Evolutionary conservation across 176 grass and related monocot genomes (phyloP), one percentile per base, ranked within the genome.

Genomic region (Oropetium thomaeum): DNA sequence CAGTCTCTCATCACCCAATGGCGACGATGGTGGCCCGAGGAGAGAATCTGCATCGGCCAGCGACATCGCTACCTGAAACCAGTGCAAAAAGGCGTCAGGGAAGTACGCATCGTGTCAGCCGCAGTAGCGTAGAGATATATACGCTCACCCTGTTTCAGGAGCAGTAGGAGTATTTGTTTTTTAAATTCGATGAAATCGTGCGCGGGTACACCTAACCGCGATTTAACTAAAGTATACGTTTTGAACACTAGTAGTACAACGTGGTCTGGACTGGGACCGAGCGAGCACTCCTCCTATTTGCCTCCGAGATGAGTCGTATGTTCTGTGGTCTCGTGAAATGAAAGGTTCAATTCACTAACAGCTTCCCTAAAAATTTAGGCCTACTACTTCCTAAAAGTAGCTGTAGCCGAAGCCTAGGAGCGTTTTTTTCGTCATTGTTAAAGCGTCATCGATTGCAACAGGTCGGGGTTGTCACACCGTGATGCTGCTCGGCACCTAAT

Each of bases 11-110:
- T n/a, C 38, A 33, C 76, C 76, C 39, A 73, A 49, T 61, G 30
- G 25, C 44, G 7, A 17, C 44, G 7, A 17, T 53, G 20, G 27
- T 48, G 19, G 39, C 16, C 48, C 73, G 63, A n/a, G n/a, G n/a
- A n/a, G 67, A 67, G 79, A 87, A 87, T 87, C 79, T 78, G 85
- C 85, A 60, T 71, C 73, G 59, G 52, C 22, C 22, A 73, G 52
- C 22, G 52, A 73, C 85, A 72, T 87, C 79, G 51, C 79, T 73
- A 73, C 79, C 73, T 25, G 79, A 77, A 82, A 82, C 72, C 58
- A 25, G 57, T 38, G 14, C 37, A 17, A 19, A 34, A 61, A 41
- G 35, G 30, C 51, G 57, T 66, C 47, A 70, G 71, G 40, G 26
- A 77, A 77, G 77, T 70, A 81, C 71, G 61, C 66, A 71, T 82